A percentile compares a stretch with the other conserved stretches of the same genome.
phyloP scores from a whole-genome alignment of 108 stramenopile genomes.

The Nannochloropsis gaditana region DNA sequence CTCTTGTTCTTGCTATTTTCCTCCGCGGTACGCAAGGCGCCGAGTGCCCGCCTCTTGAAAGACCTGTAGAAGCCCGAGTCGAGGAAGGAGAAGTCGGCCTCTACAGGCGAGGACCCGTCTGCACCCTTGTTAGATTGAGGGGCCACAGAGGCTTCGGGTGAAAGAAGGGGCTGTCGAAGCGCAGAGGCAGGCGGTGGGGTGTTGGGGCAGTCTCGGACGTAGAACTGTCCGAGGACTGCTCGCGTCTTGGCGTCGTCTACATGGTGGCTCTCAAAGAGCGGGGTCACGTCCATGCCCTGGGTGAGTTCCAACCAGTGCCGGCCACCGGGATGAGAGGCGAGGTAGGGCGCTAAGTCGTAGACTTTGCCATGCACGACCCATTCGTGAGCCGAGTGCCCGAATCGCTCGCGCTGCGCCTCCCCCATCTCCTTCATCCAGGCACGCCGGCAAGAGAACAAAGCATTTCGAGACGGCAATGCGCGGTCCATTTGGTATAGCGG shows the following conservation, averaged over 20 bases:
- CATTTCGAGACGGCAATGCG: background rate
- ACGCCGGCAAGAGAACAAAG: background rate
- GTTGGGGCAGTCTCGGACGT: background rate
- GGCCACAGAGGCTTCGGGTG: background rate
- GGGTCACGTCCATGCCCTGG: constrained; percentile 22
- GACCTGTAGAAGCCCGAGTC: constrained; percentile 22
- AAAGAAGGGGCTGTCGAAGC: background rate
- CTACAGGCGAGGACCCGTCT: background rate
- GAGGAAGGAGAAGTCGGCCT: constrained; percentile 17
- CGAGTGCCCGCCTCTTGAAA: background rate
- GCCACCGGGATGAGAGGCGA: constrained; percentile 28
- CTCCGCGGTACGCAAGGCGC: background rate
- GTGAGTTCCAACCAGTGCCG: constrained; percentile 20
- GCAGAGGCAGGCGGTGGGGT: constrained; percentile 3
- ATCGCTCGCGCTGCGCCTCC: background rate
- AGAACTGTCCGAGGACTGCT: constrained; percentile 18
- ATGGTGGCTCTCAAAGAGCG: constrained; percentile 26
- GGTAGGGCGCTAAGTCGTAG: constrained; percentile 26
- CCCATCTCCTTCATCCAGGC: background rate
- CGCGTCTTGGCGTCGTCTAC: constrained; percentile 23
- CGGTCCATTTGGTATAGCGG: background rate
- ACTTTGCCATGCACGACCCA: constrained; percentile 23
- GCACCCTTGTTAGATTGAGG: background rate
- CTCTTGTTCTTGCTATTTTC: background rate
- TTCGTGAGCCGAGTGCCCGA: background rate